phyloP scores from a whole-genome alignment of 768 basidiomycete species.

The Collybiopsis confluens region DNA sequence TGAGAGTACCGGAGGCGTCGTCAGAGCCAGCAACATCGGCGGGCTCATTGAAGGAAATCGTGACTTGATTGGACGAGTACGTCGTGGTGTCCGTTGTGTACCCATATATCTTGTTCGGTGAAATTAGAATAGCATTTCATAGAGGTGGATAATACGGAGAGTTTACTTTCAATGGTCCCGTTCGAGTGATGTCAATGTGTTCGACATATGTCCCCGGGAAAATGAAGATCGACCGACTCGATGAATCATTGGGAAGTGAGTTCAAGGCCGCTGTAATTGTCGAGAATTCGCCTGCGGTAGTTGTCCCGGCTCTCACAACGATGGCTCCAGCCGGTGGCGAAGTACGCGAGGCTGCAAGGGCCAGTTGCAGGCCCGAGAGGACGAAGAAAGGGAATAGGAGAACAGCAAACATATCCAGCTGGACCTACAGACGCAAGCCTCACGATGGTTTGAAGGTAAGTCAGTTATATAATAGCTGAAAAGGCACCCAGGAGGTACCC shows the following conservation, averaged over 20 bases:
- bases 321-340: constrained; percentile 39
- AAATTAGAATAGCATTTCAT: neutral
- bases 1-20: constrained; percentile 45
- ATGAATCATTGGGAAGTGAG: constrained; percentile 36
- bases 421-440: no score
- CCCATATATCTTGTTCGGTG: constrained; percentile 38
- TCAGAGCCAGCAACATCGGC: constrained; percentile 36
- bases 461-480: no score
- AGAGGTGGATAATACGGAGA: neutral
- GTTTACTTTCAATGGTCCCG: constrained; percentile 37
- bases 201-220: constrained; percentile 44
- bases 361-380: constrained; percentile 8
- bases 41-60: constrained; percentile 31
- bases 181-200: constrained; percentile 41
- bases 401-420: neutral
- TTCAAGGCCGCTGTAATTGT: constrained; percentile 37
- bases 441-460: no score
- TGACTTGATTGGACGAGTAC: constrained; percentile 38
- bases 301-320: constrained; percentile 36
- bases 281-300: constrained; percentile 34
- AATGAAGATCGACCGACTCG: constrained; percentile 38
- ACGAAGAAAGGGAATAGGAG: neutral
- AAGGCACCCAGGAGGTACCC: no score
- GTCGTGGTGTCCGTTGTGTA: constrained; percentile 37
- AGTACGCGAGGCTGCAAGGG: constrained; percentile 31